Conservation (phyloP, 495 filamentous ascomycete genomes). For the Penicillium mononematosum region DNA sequence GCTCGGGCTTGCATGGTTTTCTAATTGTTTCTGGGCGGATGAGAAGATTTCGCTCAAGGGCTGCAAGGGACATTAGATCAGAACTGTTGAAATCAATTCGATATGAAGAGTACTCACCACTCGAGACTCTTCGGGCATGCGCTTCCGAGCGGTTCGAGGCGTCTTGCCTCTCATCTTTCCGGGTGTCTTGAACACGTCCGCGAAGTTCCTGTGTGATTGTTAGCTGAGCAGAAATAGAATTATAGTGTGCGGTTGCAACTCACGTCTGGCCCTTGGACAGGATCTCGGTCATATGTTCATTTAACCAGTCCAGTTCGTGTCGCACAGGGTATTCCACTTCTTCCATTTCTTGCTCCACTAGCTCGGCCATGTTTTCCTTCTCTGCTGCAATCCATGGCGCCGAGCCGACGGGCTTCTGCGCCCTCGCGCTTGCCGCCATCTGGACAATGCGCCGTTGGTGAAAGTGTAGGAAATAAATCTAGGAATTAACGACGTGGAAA, state of each 20-base stretch:
- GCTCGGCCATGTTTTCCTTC: conserved; percentile 59
- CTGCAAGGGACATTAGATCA: conserved; percentile 45
- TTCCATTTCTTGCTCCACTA: conserved; percentile 73
- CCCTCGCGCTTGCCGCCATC: conserved; percentile 50
- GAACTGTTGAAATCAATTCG: conserved; percentile 7
- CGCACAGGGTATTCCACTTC: conserved; percentile 85
- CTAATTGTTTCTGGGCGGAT: conserved; percentile 48
- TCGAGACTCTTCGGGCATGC: conserved; percentile 59
- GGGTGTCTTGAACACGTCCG: conserved; percentile 94
- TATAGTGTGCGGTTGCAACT: conserved; percentile 32
- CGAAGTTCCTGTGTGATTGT: conserved; percentile 64
- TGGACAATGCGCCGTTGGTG: conserved; percentile 37
- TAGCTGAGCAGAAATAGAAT: conserved; percentile 27
- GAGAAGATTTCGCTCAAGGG: conserved; percentile 81
- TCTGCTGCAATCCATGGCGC: conserved; percentile 67
- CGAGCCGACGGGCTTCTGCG: conserved; percentile 60
- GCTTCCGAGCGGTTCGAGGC: conserved; percentile 76
- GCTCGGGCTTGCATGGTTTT: conserved; percentile 33
- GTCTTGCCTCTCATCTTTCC: conserved; percentile 93
- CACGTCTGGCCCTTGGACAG: conserved; percentile 83
- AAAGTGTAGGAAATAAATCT: neutral
- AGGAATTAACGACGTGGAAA: neutral
- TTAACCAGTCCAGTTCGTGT: conserved; percentile 93
- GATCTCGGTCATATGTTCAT: conserved; percentile 94
- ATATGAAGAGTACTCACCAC: conserved; percentile 52